Percentiles rank a stretch among this genome's conserved stretches.
Conservation (phyloP, 2,329 filamentous ascomycete genomes). For the Aspergillus sp. region DNA sequence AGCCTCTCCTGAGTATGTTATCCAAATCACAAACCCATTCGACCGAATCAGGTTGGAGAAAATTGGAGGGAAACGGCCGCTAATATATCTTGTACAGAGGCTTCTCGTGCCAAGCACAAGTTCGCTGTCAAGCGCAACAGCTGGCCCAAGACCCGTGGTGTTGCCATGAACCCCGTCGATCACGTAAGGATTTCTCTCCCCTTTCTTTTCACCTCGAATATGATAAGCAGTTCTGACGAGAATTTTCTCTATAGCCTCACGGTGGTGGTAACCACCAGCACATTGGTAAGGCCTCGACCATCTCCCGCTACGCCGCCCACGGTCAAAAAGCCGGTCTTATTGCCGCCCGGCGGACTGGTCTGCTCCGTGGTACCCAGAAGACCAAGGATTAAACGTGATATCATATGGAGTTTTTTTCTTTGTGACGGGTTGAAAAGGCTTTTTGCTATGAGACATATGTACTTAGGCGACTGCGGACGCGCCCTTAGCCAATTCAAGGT, state of each 20-base stretch:
- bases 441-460: conserved; percentile 44
- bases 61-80: conserved; percentile 22
- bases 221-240: conserved; percentile 20
- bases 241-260: conserved; percentile 60
- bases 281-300: conserved; percentile 99
- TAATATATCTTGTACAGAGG: conserved; percentile 66
- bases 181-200: conserved; percentile 59
- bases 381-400: conserved; percentile 82
- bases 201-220: not conserved
- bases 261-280: conserved; percentile 99
- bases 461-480: conserved; percentile 43
- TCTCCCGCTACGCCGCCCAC: conserved; percentile 94
- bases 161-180: conserved; percentile 99
- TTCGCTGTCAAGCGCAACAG: conserved; percentile 99
- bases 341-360: conserved; percentile 98
- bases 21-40: not conserved
- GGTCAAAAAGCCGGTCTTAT: conserved; percentile 99
- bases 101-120: conserved; percentile 99
- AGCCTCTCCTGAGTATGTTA: conserved; percentile 83
- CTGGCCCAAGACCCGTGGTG: conserved; percentile 99
- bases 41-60: not conserved
- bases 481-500: conserved; percentile 42
- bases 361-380: conserved; percentile 99
- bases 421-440: conserved; percentile 44
- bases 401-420: conserved; percentile 60